These are phyloP conservation scores for Fusarium compactum DNA, from an alignment of 2,329 filamentous ascomycete genomes.

Conservation along the genomic window DNA sequence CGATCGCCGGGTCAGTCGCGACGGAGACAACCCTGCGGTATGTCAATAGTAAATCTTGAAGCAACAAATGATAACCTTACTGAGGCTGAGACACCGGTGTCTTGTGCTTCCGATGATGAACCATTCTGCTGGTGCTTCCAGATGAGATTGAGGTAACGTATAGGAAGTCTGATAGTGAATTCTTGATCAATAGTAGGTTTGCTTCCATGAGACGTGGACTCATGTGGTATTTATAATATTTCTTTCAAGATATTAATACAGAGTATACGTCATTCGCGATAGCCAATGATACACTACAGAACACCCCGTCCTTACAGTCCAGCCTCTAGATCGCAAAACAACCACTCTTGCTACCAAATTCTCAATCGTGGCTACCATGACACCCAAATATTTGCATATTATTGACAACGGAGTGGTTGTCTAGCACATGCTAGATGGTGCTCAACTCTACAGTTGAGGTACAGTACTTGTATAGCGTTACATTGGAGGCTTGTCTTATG, in stretches of 20 bases:
- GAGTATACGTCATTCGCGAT: neutral
- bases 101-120: neutral
- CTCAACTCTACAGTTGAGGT: neutral
- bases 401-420: neutral
- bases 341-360: no score
- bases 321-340: neutral
- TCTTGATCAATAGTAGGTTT: no score
- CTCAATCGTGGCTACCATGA: neutral
- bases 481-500: neutral
- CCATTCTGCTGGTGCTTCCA: neutral
- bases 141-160: rapidly evolving
- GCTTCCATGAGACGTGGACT: rapidly evolving
- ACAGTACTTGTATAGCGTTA: neutral
- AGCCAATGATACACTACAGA: neutral
- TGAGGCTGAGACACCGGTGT: neutral
- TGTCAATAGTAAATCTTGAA: neutral
- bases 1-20: neutral
- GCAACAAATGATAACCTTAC: neutral
- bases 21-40: neutral
- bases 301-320: neutral
- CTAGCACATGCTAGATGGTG: neutral
- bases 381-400: neutral
- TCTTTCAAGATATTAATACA: rapidly evolving
- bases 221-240: neutral
- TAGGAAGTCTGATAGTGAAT: no score